Evolutionary conservation across 1,139 yeast genomes (phyloP).

Genomic region (Yamadazyma songkhlaensis): DNA sequence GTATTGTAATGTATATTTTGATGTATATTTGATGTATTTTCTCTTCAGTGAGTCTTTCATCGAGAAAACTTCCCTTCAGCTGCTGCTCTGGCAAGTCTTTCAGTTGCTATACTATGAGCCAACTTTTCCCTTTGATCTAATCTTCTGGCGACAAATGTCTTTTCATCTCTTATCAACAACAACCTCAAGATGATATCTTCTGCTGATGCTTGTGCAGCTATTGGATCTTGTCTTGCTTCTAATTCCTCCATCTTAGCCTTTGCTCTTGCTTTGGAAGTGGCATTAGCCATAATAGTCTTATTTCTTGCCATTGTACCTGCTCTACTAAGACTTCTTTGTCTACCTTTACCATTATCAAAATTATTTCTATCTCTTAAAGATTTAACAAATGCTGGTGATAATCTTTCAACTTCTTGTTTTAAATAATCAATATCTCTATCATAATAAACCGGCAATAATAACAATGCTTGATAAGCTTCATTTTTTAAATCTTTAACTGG

Average conservation of each 20-base stretch:
- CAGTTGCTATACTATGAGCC: slow-evolving; percentile 64
- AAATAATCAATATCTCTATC: slow-evolving; percentile 53
- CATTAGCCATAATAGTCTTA: slow-evolving; percentile 71
- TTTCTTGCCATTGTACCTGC: slow-evolving; percentile 60
- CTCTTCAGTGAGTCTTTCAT: slow-evolving; percentile 2
- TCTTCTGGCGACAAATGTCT: slow-evolving; percentile 49
- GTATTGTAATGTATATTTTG: slow-evolving; percentile 6
- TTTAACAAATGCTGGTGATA: slow-evolving; percentile 51
- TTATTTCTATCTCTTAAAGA: slow-evolving; percentile 46
- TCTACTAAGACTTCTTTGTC: slow-evolving; percentile 29
- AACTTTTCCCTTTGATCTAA: slow-evolving; percentile 61
- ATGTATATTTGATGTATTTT: slow-evolving; percentile 6
- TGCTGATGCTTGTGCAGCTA: slow-evolving; percentile 53
- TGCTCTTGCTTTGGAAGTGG: slow-evolving; percentile 60
- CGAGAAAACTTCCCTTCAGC: slow-evolving; percentile 36
- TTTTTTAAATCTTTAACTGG: slow-evolving; percentile 63
- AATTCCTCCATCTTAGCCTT: slow-evolving; percentile 49
- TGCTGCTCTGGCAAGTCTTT: slow-evolving; percentile 46
- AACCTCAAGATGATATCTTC: slow-evolving; percentile 70
- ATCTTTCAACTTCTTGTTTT: slow-evolving; percentile 56
- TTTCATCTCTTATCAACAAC: slow-evolving; percentile 43
- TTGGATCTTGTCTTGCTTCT: slow-evolving; percentile 53
- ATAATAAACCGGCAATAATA: slow-evolving; percentile 66
- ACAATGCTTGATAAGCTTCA: slow-evolving; percentile 60
- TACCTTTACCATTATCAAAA: slow-evolving; percentile 17